Conservation (phyloP, 805 yeast genomes). For the Wickerhamiella vanderwaltii region DNA sequence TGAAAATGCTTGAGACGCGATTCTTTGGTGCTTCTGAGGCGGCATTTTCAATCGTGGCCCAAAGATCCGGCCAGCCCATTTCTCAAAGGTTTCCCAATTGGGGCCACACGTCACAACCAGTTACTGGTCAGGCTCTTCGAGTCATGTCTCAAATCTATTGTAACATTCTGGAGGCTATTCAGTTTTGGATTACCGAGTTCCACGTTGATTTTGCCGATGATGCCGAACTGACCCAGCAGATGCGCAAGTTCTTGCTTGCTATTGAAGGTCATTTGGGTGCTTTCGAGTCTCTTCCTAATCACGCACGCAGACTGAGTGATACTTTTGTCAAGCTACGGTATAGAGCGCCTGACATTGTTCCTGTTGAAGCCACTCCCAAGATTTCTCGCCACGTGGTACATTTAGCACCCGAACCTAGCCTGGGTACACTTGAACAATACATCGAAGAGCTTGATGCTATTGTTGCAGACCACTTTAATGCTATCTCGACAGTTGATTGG, state of each 20-base stretch:
- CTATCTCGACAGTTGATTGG: conserved; percentile 65
- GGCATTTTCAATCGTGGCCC: conserved; percentile 38
- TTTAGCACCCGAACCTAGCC: conserved; percentile 4
- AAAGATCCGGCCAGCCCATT: conserved; percentile 12
- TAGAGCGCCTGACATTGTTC: conserved; percentile 11
- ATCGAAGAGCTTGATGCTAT: conserved; percentile 52
- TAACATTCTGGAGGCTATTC: conserved; percentile 66
- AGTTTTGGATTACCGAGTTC: conserved; percentile 57
- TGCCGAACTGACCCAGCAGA: conserved; percentile 41
- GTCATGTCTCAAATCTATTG: conserved; percentile 66
- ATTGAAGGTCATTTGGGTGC: conserved; percentile 6
- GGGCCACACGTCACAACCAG: conserved; percentile 9
- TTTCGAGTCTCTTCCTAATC: conserved; percentile 11
- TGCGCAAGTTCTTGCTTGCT: conserved; percentile 7
- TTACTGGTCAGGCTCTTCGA: conserved; percentile 8
- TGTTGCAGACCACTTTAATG: conserved; percentile 43
- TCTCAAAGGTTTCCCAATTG: conserved; percentile 22
- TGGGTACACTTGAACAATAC: conserved; percentile 40
- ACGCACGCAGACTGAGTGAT: conserved; percentile 13
- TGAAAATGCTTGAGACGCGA: conserved; percentile 42
- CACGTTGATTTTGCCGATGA: conserved; percentile 67
- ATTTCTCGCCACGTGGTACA: conserved; percentile 12
- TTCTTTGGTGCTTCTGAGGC: conserved; percentile 54
- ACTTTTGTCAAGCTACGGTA: conserved; percentile 15
- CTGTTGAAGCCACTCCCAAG: conserved; percentile 8